A percentile compares a stretch with the other conserved stretches of the same genome.
Evolutionary conservation across 163 green algal genomes (phyloP).

Genomic region (Scenedesmus sp.): DNA sequence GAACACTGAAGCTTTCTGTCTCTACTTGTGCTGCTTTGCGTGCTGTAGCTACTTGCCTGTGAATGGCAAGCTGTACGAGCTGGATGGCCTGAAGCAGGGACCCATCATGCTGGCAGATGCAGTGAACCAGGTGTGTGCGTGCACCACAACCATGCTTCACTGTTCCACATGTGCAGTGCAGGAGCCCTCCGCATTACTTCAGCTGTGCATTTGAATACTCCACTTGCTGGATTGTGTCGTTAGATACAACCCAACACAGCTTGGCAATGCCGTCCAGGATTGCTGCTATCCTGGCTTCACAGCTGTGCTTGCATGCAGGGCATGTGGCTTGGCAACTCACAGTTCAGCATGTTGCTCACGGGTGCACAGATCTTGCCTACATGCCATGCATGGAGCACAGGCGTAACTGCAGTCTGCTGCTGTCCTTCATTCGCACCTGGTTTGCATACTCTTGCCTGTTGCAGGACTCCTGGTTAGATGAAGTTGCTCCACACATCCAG

Average conservation of each 20-base stretch:
- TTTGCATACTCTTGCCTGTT: not conserved
- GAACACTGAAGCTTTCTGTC: not conserved
- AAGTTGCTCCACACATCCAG: conserved; percentile 80
- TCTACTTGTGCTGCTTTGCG: not conserved
- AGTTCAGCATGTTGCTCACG: too few species aligned
- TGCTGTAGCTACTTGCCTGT: conserved; percentile 88
- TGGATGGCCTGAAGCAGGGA: conserved; percentile 97
- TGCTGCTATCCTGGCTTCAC: too few species aligned
- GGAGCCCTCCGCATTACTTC: not conserved
- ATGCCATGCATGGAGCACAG: not conserved
- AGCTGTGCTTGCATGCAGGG: too few species aligned
- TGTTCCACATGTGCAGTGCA: not conserved
- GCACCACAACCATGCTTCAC: not conserved
- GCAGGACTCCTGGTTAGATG: conserved; percentile 86
- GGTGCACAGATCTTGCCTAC: not conserved
- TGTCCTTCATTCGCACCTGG: not conserved
- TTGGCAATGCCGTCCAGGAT: not conserved
- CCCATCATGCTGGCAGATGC: conserved; percentile 86
- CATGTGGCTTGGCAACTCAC: too few species aligned
- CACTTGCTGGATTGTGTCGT: not conserved
- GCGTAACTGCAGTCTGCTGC: not conserved
- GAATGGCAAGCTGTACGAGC: conserved; percentile 91
- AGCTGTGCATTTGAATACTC: not conserved
- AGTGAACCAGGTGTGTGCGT: conserved; percentile 65
- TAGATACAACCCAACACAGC: not conserved